phyloP scores from a whole-genome alignment of 2,329 filamentous ascomycete genomes.

The Delphinella strobiligena region DNA sequence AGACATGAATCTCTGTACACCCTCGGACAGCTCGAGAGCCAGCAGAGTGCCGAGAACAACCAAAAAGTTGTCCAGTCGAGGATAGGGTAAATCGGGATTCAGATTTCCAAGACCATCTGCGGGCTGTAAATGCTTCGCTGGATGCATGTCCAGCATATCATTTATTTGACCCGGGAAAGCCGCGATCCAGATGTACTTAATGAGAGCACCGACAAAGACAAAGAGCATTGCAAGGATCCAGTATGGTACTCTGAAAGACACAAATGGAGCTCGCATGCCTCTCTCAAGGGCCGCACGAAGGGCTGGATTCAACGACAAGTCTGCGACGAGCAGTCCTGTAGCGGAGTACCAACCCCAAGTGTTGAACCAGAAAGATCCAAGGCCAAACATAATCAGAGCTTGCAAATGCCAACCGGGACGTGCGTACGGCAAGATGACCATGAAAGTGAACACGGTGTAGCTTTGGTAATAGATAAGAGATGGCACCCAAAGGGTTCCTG shows the following conservation, averaged over 20 bases:
- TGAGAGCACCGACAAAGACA: slow-evolving; percentile 23
- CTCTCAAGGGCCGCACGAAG: slow-evolving; percentile 20
- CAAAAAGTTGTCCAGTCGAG: slow-evolving; percentile 32
- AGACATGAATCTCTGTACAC: slow-evolving; percentile 24
- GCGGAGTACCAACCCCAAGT: slow-evolving; percentile 36
- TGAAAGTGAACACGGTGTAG: slow-evolving; percentile 36
- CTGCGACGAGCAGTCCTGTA: slow-evolving; percentile 28
- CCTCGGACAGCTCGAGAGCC: slow-evolving; percentile 27
- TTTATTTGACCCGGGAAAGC: slow-evolving; percentile 24
- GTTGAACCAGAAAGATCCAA: slow-evolving; percentile 36
- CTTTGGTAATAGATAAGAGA: slow-evolving; percentile 31
- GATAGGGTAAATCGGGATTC: slow-evolving; percentile 22
- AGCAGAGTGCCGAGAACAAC: slow-evolving; percentile 30
- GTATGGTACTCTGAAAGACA: slow-evolving; percentile 14
- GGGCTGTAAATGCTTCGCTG: slow-evolving; percentile 24
- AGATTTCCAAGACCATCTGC: slow-evolving; percentile 21
- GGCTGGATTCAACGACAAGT: slow-evolving; percentile 30
- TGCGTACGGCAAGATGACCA: slow-evolving; percentile 34
- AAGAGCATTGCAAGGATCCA: slow-evolving; percentile 23
- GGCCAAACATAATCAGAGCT: slow-evolving; percentile 27
- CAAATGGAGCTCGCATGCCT: slow-evolving; percentile 9
- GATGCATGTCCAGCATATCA: slow-evolving; percentile 29
- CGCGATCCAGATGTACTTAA: slow-evolving; percentile 34
- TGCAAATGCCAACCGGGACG: slow-evolving; percentile 28
- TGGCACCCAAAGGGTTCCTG: slow-evolving; percentile 32